A percentile compares a stretch with the other conserved stretches of the same genome.
These are phyloP conservation scores for Phytophthora crassamura DNA, from an alignment of 352 stramenopile genomes.

Conservation along the genomic window DNA sequence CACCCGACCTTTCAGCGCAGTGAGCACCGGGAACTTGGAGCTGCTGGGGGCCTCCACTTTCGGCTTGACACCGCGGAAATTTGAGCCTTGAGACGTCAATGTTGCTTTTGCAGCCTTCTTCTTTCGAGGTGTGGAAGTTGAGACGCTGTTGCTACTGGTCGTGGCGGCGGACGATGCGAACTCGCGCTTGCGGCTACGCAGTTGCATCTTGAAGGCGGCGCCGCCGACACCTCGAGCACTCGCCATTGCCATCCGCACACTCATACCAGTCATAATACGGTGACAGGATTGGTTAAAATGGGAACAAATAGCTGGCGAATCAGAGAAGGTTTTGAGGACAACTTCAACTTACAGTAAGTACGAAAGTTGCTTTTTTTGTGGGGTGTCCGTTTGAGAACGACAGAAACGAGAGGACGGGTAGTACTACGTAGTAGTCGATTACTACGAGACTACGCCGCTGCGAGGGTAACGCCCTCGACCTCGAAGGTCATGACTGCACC, in stretches of 20 bases:
- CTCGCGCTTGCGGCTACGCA: conserved; percentile 47
- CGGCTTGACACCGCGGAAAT: conserved; percentile 14
- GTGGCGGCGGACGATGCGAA: conserved; percentile 19
- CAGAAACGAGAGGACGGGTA: not conserved
- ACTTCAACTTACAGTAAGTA: conserved; percentile 20
- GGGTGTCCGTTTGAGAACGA: not conserved
- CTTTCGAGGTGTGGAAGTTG: conserved; percentile 8
- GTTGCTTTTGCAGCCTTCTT: conserved; percentile 22
- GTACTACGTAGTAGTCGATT: no score
- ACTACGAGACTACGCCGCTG: conserved; percentile 3
- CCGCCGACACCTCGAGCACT: conserved; percentile 14
- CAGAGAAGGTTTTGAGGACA: not conserved
- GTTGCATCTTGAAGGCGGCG: conserved; percentile 40
- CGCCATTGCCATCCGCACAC: conserved; percentile 12
- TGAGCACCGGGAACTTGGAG: conserved; percentile 34
- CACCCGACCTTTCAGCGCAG: conserved; percentile 35
- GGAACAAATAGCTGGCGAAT: not conserved
- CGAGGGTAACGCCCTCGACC: conserved; percentile 28
- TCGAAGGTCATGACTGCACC: conserved; percentile 33
- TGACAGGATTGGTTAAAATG: conserved; percentile 23
- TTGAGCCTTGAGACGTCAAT: conserved; percentile 4
- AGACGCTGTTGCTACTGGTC: not conserved
- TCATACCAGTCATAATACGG: conserved; percentile 14
- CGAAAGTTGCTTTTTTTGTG: not conserved
- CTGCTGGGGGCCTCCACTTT: conserved; percentile 4